Conservation (phyloP, 441 rosid genomes). For the Raphanus hybrid region DNA sequence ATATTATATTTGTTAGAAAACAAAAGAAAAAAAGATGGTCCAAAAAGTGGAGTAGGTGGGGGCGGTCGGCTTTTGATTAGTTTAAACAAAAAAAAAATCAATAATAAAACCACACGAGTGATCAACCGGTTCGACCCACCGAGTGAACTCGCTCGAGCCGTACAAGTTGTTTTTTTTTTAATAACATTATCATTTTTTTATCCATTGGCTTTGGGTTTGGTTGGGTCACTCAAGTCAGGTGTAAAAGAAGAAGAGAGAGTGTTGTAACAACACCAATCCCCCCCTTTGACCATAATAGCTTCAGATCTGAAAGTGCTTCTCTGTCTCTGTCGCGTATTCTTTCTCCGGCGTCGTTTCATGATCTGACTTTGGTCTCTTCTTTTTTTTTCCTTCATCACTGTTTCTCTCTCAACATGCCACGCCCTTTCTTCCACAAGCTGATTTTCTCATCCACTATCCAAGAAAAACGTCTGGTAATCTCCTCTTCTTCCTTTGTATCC, state of each 20-base stretch:
- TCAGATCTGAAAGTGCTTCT: constrained; percentile 45
- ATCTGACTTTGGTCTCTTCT: constrained; percentile 38
- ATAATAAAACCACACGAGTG: constrained; percentile 35
- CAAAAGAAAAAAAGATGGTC: constrained; percentile 4
- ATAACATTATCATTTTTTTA: neutral
- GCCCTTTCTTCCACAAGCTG: constrained; percentile 90
- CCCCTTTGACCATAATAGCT: constrained; percentile 41
- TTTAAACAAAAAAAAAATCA: constrained; percentile 23
- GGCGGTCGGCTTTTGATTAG: constrained; percentile 38
- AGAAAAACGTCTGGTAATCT: constrained; percentile 73
- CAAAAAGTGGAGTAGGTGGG: constrained; percentile 42
- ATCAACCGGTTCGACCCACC: constrained; percentile 37
- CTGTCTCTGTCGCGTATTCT: constrained; percentile 40
- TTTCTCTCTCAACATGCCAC: constrained; percentile 62
- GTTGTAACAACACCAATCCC: constrained; percentile 14
- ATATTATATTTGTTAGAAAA: neutral
- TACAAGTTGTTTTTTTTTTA: constrained; percentile 9
- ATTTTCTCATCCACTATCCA: constrained; percentile 76
- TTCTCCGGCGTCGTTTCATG: constrained; percentile 43
- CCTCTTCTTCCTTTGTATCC: neutral
- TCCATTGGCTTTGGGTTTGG: constrained; percentile 18
- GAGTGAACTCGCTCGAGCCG: constrained; percentile 37
- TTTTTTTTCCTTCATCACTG: constrained; percentile 24
- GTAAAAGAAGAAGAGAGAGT: constrained; percentile 28
- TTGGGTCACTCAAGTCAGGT: constrained; percentile 43